Evolutionary conservation across 164 flowering plant genomes (phyloP).

Genomic region (Vitis amurensis): DNA sequence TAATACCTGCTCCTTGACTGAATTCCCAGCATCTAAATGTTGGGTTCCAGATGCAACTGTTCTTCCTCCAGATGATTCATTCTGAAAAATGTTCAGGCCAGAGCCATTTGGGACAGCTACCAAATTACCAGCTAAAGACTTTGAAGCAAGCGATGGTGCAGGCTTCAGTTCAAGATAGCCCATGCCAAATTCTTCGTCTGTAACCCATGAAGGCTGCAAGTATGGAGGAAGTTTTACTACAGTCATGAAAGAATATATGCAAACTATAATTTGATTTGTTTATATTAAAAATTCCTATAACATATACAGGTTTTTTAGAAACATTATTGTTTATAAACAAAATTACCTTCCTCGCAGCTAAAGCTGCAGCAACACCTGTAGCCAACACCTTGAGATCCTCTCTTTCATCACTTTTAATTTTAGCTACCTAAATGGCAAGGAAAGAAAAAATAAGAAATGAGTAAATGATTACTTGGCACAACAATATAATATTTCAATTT

Average conservation of each 20-base stretch:
- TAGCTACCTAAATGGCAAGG: slow-evolving; percentile 62
- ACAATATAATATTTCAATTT: background rate
- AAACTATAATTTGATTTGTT: background rate
- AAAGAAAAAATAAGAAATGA: background rate
- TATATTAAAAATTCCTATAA: no score
- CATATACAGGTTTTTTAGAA: no score
- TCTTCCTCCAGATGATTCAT: slow-evolving; percentile 50
- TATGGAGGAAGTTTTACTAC: background rate
- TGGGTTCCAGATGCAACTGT: slow-evolving; percentile 22
- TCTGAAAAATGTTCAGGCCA: slow-evolving; percentile 37
- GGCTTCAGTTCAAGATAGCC: slow-evolving; percentile 87
- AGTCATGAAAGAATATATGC: background rate
- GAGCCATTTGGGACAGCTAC: slow-evolving; percentile 47
- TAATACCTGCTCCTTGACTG: slow-evolving; percentile 44
- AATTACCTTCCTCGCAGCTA: slow-evolving; percentile 87
- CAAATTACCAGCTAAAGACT: slow-evolving; percentile 39
- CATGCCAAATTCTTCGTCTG: slow-evolving; percentile 98
- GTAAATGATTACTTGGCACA: background rate
- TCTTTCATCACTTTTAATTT: slow-evolving; percentile 92
- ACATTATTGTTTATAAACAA: no score
- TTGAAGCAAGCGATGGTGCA: slow-evolving; percentile 55
- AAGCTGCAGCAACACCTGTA: slow-evolving; percentile 96
- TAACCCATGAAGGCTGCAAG: slow-evolving; percentile 89
- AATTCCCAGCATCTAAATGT: slow-evolving; percentile 44
- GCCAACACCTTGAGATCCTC: slow-evolving; percentile 99